These are phyloP conservation scores for Claviceps africana DNA, from an alignment of 2,329 filamentous ascomycete species.

Conservation along the genomic window DNA sequence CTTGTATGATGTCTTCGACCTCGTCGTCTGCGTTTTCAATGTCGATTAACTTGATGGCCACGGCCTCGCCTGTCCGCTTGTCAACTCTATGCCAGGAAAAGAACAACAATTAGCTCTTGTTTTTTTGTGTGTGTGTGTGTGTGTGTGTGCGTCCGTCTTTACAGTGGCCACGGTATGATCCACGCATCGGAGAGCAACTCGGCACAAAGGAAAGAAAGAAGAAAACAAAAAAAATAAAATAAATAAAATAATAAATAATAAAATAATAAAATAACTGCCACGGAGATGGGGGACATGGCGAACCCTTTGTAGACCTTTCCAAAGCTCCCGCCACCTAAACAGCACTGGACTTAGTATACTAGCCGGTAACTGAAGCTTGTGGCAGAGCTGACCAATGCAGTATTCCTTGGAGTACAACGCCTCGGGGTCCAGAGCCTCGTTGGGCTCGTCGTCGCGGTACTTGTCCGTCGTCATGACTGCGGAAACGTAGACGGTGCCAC, in stretches of 20 bases:
- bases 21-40: conserved; percentile 98
- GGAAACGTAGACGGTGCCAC: background rate
- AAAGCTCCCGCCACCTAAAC: conserved; percentile 81
- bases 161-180: background rate
- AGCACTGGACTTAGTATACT: conserved; percentile 13
- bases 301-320: conserved; percentile 98
- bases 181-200: background rate
- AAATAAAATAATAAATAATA: too few relatives aligned
- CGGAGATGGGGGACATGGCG: background rate
- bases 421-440: conserved; percentile 62
- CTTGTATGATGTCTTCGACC: conserved; percentile 97
- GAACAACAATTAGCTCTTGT: conserved; percentile 1
- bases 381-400: conserved; percentile 54
- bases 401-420: conserved; percentile 86
- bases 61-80: conserved; percentile 80
- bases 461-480: conserved; percentile 33
- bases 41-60: conserved; percentile 97
- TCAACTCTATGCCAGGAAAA: conserved; percentile 54
- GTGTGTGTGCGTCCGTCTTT: background rate
- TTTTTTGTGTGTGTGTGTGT: background rate
- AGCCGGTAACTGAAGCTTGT: conserved; percentile 1
- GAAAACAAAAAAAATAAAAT: too few relatives aligned
- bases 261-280: too few relatives aligned
- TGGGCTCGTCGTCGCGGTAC: conserved; percentile 30
- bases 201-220: background rate